Evolutionary conservation across 2,329 filamentous ascomycete species (phyloP).

Genomic region (Colletotrichum sp.): DNA sequence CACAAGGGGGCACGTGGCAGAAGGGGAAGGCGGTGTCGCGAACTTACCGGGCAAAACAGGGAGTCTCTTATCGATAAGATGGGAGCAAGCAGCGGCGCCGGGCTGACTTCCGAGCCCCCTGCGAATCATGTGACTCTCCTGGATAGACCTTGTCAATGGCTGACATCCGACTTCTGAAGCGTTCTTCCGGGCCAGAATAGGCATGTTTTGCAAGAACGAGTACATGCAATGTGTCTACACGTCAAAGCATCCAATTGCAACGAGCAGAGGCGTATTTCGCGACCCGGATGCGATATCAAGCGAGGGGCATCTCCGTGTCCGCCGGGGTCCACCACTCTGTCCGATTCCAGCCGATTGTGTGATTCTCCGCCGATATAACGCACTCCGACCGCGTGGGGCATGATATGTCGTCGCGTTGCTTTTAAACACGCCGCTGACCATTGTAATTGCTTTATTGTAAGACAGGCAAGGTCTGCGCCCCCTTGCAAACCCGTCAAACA

Average conservation of each 20-base stretch:
- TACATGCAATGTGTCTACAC: background rate
- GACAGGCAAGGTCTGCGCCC: background rate
- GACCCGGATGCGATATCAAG: background rate
- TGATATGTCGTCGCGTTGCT: background rate
- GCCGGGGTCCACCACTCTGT: slow-evolving; percentile 8
- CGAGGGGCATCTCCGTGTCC: background rate
- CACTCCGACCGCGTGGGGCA: background rate
- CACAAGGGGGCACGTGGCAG: background rate
- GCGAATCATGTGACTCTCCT: background rate
- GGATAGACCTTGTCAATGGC: background rate
- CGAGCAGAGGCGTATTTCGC: background rate
- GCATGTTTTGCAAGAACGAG: background rate
- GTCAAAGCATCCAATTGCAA: background rate
- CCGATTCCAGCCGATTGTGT: slow-evolving; percentile 16
- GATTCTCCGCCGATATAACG: slow-evolving; percentile 20
- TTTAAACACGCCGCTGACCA: background rate
- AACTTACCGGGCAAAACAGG: background rate
- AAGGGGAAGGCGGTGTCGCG: slow-evolving; percentile 5
- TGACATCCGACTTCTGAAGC: background rate
- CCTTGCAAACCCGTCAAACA: background rate
- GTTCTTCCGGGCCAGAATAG: background rate
- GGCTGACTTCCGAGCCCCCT: background rate
- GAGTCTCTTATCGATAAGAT: background rate
- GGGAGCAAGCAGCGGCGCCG: background rate
- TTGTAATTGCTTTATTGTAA: background rate